Evolutionary conservation across 2,329 filamentous ascomycete species (phyloP), one percentile per base, ranked within the genome.

Genomic region (Fusarium palustre): DNA sequence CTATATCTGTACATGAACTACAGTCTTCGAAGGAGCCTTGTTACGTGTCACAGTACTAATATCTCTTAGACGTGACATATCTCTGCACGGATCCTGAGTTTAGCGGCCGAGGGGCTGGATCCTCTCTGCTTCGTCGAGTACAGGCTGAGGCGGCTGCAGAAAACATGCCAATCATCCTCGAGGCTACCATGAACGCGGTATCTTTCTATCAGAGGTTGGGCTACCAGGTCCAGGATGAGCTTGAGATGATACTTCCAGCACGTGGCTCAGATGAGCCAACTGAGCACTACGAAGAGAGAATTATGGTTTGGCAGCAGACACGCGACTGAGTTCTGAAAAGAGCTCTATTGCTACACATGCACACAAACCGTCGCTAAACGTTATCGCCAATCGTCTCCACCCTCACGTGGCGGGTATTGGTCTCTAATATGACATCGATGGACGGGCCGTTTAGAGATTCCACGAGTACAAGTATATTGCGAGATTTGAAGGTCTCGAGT

Each of bases 151-250:
- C 80, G 3, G 68, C 70, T 12, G 72, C 59, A 16, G 77, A 79
- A 13, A 69, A 72, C 16, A 69, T 79, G 54, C 74, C 77, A 13
- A 75, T 81, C 8, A 78, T 82, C 47, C 68, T 82, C 16, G 80
- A 82, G 60, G 80, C 78, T 22, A 82, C 79, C 20, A 76, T 76
- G 68, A 75, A 78, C 20, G 81, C 80, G 2, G 75, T 81, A 8
- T 64, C 69, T 2, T 77, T 82, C 60, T 83, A 82, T 43, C 68
- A 78, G 57, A 78, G 64, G 63, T 67, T 81, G 34, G 80, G 80
- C 9, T 83, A 83, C 52, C 68, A 69, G 36, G 64, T 63, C 5
- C 55, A 73, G 15, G 75, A 76, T 46, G 64, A 70, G 22, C 76
- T 83, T 25, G 73, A 76, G 24, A 78, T 82, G 77, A 70, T 62